Evolutionary conservation across 306 rosid species (phyloP).

Genomic region (Morella rubra): DNA sequence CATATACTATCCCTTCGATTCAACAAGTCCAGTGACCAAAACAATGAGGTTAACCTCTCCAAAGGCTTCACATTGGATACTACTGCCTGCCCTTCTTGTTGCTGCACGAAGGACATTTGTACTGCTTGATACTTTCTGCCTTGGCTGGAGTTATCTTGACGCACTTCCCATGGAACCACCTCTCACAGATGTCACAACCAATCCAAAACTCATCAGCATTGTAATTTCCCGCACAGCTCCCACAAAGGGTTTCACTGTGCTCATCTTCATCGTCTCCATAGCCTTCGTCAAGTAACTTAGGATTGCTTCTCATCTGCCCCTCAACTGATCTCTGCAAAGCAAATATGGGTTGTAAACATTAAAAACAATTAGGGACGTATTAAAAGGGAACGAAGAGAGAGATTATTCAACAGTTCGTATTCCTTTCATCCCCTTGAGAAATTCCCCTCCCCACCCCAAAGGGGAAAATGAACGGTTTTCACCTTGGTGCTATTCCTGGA

Average conservation of each 20-base stretch:
- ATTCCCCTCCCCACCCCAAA: too few relatives aligned
- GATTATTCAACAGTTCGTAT: background rate
- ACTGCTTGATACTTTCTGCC: constrained; percentile 53
- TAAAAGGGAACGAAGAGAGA: background rate
- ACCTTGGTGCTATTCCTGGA: constrained; percentile 57
- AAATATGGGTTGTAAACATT: constrained; percentile 7
- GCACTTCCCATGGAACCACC: constrained; percentile 63
- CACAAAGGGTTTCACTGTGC: constrained; percentile 54
- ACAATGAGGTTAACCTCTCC: constrained; percentile 1
- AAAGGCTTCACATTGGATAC: constrained; percentile 2
- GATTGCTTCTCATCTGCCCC: constrained; percentile 42
- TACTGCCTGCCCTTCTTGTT: constrained; percentile 43
- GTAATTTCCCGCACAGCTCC: constrained; percentile 63
- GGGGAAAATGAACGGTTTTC: too few relatives aligned
- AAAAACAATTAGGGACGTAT: constrained; percentile 1
- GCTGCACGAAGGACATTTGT: constrained; percentile 61
- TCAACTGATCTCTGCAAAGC: constrained; percentile 52
- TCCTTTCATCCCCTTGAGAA: too few relatives aligned
- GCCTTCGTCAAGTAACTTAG: constrained; percentile 39
- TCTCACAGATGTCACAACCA: constrained; percentile 60
- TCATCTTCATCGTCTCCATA: constrained; percentile 50
- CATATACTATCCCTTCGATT: constrained; percentile 19
- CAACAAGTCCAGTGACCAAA: constrained; percentile 4
- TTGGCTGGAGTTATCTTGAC: constrained; percentile 63
- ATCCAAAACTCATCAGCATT: constrained; percentile 61